Evolutionary conservation across 2,329 filamentous ascomycete genomes (phyloP), one percentile per base, ranked within the genome.

Genomic region (Monosporascus sp.): DNA sequence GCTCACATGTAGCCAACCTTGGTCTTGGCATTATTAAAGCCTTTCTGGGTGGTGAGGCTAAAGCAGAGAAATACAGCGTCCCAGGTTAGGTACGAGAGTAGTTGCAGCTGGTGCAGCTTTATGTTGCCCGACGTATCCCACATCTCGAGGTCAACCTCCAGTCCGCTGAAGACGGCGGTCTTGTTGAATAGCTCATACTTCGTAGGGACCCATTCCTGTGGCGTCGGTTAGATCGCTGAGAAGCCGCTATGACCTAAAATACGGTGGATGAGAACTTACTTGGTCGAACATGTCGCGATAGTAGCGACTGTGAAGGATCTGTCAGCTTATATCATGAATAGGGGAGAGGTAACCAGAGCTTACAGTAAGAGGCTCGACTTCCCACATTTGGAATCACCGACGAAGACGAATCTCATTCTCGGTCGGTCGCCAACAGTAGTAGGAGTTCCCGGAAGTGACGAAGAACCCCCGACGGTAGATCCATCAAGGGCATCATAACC

Each of bases 61-160:
- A 69, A 71, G 58, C 72, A 74, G 43, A 74, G 64, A 49, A 73
- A 65, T 5, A 70, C 65, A 2, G 65, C 70, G 25, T 73, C 67
- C 65, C 65, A 69, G 5, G 51, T 52, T 1, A 68, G 53, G 49
- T 69, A 69, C 24, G 58, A 64, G 14, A 67, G 59, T 2, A 59
- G 54, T 17, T 53, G 38, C 6, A 69, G 64, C 39, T 68, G 66
- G 49, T 67, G 59, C 37, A 63, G 41, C 6, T 53, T 31, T 37
- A 63, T 31, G 22, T 63, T 54, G 18, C 67, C 67, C 2, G 61
- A 59, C 1, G 62, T 68, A 31, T 69, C 67, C 67, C 65, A 68
- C 15, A 69, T 47, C 47, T 69, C 67, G 25, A 68, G 50, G 17
- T 67, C 61, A n/a, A 62, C 51, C 4, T 59, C 54, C 18, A 60